Percentiles rank a stretch among this genome's conserved stretches.
phyloP scores from a whole-genome alignment of 2,329 filamentous ascomycete genomes.

The Aspergillus quadrilineatus region DNA sequence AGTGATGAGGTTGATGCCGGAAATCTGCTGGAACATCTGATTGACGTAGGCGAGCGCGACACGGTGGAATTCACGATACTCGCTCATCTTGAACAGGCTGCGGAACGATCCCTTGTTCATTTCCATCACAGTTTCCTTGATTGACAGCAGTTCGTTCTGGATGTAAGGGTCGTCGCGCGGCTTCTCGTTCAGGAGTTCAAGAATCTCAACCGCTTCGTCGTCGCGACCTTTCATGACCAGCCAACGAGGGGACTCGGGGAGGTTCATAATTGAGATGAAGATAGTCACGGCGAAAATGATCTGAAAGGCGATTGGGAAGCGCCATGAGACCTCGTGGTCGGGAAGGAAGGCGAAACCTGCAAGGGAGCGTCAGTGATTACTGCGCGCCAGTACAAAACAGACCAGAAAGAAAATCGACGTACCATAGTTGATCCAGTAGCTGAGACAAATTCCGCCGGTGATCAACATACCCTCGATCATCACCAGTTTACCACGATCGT shows the following conservation, averaged over 20 bases:
- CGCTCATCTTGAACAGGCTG: constrained; percentile 60
- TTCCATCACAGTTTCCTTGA: constrained; percentile 54
- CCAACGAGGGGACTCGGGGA: constrained; percentile 21
- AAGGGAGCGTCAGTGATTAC: not conserved
- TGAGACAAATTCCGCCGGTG: constrained; percentile 18
- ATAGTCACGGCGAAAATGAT: constrained; percentile 20
- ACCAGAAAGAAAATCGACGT: not conserved
- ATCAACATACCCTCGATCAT: constrained; percentile 22
- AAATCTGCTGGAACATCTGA: constrained; percentile 55
- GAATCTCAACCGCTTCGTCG: constrained; percentile 14
- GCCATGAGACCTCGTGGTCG: constrained; percentile 16
- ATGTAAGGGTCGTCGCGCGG: constrained; percentile 15
- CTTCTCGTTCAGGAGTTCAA: constrained; percentile 13
- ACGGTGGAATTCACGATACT: constrained; percentile 57
- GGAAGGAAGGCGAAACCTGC: constrained; percentile 2
- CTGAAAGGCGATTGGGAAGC: constrained; percentile 22
- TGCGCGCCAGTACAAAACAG: not conserved
- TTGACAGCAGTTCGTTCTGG: constrained; percentile 22
- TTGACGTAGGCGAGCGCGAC: constrained; percentile 57
- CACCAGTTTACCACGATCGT: constrained; percentile 21
- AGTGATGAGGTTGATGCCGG: constrained; percentile 46
- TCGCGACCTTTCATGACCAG: constrained; percentile 19
- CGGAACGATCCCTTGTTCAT: constrained; percentile 52
- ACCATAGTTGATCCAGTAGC: constrained; percentile 23
- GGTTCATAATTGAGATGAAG: constrained; percentile 18